Evolutionary conservation across 176 grass and related monocot genomes (phyloP), one percentile per base, ranked within the genome.

Genomic region (Saccharum spontaneum): DNA sequence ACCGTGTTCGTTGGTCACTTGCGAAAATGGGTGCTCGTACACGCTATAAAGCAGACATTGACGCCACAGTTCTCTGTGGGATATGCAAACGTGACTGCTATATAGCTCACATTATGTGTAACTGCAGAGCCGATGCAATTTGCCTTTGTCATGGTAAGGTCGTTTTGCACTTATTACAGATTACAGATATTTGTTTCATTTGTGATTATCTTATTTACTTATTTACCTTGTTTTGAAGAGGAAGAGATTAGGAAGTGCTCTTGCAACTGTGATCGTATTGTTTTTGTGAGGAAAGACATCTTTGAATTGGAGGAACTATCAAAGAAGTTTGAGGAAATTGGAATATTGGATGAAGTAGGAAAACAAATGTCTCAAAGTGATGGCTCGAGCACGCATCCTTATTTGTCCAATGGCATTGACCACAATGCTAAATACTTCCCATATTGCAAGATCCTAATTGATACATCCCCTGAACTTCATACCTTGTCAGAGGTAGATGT

Each of bases 111-210:
- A 84, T 99, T 85, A 88, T 73, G 79, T 99, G 97, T 82, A 83
- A 92, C 67, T 99, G 97, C 87, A 88, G 87, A 69, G 72, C 81
- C 73, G 91, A 92, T 77, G 88, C 97, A 31, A 92, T 96, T 82
- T 99, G 97, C 74, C 89, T 99, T 73, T 78, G 66, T 72, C 97
- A 99, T 89, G 93, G 97, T 99, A 99, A 90, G 88, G 50, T 48
- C 22, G 37, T 80, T 34, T 84, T 50, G 34, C 39, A 83, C 37
- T 22, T 73, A 60, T 60, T 60, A 60, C 57, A 60, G 22, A 60
- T 36, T 45, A 18, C 37, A 37, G 65, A 84, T 87, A 80, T 46
- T n/a, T 48, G 45, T 50, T 39, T 79, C 30, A 23, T 75, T 77
- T 88, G 14, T 54, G 34, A 24, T 71, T 76, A 86, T 79, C 12